Evolutionary conservation across 345 rosid species (phyloP).

Genomic region (Dipteronia dyeriana): DNA sequence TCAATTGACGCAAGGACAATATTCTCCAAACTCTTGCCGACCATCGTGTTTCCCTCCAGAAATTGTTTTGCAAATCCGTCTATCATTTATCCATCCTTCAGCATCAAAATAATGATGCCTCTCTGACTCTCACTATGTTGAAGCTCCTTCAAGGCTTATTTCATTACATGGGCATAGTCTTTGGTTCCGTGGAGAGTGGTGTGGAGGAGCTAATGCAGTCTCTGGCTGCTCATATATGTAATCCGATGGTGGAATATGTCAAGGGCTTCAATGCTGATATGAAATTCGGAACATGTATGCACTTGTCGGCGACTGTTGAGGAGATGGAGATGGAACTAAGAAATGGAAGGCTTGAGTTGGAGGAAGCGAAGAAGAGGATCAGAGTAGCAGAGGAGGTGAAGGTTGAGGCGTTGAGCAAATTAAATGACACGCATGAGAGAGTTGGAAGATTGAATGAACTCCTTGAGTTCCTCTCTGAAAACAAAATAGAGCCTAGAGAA

Average conservation of each 20-base stretch:
- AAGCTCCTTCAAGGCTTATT: slow-evolving; percentile 45
- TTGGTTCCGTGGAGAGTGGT: slow-evolving; percentile 52
- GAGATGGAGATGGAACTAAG: slow-evolving; percentile 48
- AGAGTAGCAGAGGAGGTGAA: slow-evolving; percentile 51
- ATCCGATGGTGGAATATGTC: slow-evolving; percentile 57
- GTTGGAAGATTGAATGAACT: slow-evolving; percentile 36
- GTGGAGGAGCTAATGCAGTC: slow-evolving; percentile 48
- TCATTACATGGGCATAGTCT: slow-evolving; percentile 36
- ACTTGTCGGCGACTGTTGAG: slow-evolving; percentile 42
- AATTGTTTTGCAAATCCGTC: slow-evolving; percentile 43
- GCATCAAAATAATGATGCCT: slow-evolving; percentile 41
- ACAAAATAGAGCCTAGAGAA: slow-evolving; percentile 24
- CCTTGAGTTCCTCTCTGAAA: slow-evolving; percentile 24
- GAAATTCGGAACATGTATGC: slow-evolving; percentile 43
- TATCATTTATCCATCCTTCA: slow-evolving; percentile 25
- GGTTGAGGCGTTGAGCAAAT: slow-evolving; percentile 41
- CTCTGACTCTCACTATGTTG: slow-evolving; percentile 30
- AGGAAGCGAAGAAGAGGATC: slow-evolving; percentile 46
- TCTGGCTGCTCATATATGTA: slow-evolving; percentile 49
- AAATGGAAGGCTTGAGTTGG: slow-evolving; percentile 44
- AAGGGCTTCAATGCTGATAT: slow-evolving; percentile 49
- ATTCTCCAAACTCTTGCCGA: slow-evolving; percentile 38
- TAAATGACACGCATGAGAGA: slow-evolving; percentile 46
- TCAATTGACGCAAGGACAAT: slow-evolving; percentile 43
- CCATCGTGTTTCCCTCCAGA: slow-evolving; percentile 37